Conservation (phyloP, 306 rosid species). For the Quercus variabilis region DNA sequence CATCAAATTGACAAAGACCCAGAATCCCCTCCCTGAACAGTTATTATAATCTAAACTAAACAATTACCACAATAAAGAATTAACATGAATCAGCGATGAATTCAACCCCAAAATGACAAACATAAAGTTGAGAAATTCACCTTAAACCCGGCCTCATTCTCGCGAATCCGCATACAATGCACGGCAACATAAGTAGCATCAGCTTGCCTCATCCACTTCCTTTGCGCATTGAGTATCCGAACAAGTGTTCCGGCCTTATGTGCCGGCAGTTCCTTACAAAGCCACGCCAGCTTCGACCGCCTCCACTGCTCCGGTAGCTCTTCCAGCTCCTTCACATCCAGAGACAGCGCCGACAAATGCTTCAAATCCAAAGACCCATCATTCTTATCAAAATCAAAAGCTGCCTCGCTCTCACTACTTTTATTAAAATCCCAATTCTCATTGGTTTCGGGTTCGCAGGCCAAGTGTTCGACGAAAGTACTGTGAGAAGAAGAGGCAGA, state of each 20-base stretch:
- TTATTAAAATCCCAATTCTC: conserved; percentile 9
- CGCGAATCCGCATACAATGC: conserved; percentile 87
- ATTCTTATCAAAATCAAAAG: conserved; percentile 28
- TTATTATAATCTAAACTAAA: not conserved
- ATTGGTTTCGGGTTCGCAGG: conserved; percentile 15
- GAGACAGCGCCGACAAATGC: conserved; percentile 31
- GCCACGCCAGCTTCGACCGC: conserved; percentile 60
- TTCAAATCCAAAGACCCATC: conserved; percentile 34
- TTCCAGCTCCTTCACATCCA: conserved; percentile 45
- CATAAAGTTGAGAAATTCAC: conserved; percentile 24
- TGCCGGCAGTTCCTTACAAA: conserved; percentile 53
- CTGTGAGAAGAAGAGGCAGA: not conserved
- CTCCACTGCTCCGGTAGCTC: conserved; percentile 72
- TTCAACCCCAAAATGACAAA: not conserved
- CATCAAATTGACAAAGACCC: not conserved
- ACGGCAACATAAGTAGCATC: conserved; percentile 62
- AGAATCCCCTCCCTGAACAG: not conserved
- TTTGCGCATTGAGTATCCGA: conserved; percentile 73
- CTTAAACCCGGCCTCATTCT: conserved; percentile 67
- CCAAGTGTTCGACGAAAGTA: conserved; percentile 33
- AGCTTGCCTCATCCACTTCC: conserved; percentile 76
- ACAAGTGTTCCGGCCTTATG: conserved; percentile 45
- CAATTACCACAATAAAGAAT: not conserved
- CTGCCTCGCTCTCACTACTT: conserved; percentile 17
- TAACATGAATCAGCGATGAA: not conserved